Evolutionary conservation across 345 rosid genomes (phyloP), one percentile per base, ranked within the genome.

Genomic region (Citrus mangshanensis): DNA sequence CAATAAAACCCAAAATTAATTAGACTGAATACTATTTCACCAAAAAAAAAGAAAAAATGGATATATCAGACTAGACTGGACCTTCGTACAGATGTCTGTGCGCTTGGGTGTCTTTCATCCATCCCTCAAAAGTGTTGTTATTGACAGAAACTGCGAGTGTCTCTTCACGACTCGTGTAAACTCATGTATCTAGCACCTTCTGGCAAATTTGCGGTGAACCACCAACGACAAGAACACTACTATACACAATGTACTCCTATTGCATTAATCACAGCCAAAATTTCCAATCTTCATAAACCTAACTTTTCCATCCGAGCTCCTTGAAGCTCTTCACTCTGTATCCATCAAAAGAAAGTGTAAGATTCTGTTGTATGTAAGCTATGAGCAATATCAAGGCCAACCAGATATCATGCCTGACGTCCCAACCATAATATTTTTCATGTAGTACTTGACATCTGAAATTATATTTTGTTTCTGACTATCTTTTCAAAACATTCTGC

Each of bases 161-260:
- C 62, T 66, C 38, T 80, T 61, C 75, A 83, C 81, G 80, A 80
- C 54, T 54, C 58, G n/a, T 81, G 79, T 80, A 87, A 85, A 79
- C 82, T 51, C 88, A 78, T 40, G 70, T 78, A 75, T 88, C 81
- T 30, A 32, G 65, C 69, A 77, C 70, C 86, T 84, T 79, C 64
- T 78, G 72, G 78, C 60, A 74, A 64, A 83, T 79, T 81, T 77
- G 79, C 72, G 28, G 77, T 70, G 71, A 64, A 81, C 73, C 71
- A 77, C 35, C 28, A 16, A 84, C 79, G 77, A 84, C 86, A 88
- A 83, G 87, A 64, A 68, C 70, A 68, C 82, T 80, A 49, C 84
- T 92, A 85, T 86, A 86, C 91, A 87, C 90, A 87, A 75, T 87
- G 83, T 85, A 90, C 91, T 84, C 88, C 85, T 40, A 77, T 80